Conservation (phyloP, 2,329 filamentous ascomycete species). For the Myriangium duriaei region DNA sequence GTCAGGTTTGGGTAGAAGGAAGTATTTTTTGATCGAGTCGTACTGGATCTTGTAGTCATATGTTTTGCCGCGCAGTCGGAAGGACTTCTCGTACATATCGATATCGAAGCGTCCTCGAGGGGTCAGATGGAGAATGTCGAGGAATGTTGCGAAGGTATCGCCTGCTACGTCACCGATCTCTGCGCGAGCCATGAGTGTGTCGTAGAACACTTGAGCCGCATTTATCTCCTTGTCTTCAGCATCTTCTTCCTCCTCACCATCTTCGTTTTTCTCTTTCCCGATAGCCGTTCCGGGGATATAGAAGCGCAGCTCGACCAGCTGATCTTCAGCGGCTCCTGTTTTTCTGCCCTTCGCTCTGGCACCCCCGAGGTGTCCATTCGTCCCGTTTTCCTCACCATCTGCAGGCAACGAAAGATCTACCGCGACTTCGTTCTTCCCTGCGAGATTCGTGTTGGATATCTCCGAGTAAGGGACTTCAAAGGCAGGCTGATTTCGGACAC, state of each 20-base stretch:
- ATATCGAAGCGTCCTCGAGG: constrained; percentile 98
- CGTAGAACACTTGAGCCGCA: constrained; percentile 93
- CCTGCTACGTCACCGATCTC: constrained; percentile 99
- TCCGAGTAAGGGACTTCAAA: constrained; percentile 97
- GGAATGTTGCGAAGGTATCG: constrained; percentile 93
- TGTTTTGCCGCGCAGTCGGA: constrained; percentile 93
- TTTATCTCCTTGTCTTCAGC: constrained; percentile 67
- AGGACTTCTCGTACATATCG: constrained; percentile 97
- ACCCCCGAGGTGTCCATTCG: constrained; percentile 61
- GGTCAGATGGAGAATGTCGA: constrained; percentile 92
- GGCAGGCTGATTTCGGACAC: constrained; percentile 88
- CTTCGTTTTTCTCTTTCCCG: constrained; percentile 55
- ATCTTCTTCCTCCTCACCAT: constrained; percentile 52
- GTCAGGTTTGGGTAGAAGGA: constrained; percentile 96
- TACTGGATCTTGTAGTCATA: constrained; percentile 99
- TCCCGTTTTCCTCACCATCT: constrained; percentile 58
- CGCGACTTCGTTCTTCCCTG: constrained; percentile 93
- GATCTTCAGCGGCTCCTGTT: constrained; percentile 75
- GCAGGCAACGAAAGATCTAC: constrained; percentile 78
- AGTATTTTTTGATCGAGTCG: constrained; percentile 95
- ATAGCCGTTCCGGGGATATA: constrained; percentile 89
- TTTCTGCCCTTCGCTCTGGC: constrained; percentile 72
- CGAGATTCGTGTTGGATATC: constrained; percentile 93
- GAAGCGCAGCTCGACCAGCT: constrained; percentile 96
- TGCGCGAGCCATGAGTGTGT: constrained; percentile 94